Conservation (phyloP, 2,329 filamentous ascomycete species). For the Pleomassaria siparia region DNA sequence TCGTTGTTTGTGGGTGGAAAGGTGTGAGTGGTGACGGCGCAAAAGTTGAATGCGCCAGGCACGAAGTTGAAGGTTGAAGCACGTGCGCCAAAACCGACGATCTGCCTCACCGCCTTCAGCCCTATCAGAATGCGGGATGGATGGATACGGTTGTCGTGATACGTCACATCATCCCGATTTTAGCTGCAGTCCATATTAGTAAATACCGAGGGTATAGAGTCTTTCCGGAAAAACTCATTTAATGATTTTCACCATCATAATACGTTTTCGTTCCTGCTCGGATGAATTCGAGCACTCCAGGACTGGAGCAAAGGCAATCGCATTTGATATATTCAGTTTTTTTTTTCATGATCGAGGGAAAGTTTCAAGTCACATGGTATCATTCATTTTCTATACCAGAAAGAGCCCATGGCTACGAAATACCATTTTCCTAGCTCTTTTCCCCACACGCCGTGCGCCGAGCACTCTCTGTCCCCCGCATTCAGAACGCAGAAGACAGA, state of each 20-base stretch:
- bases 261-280: no score
- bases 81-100: conserved; percentile 21
- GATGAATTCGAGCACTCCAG: no score
- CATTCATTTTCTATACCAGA: conserved; percentile 29
- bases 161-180: conserved; percentile 6
- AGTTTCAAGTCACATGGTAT: conserved; percentile 17
- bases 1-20: neutral
- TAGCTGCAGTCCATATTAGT: no score
- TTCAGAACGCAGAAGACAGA: neutral
- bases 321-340: no score
- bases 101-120: conserved; percentile 35
- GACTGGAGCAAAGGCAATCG: no score
- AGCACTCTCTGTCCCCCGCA: conserved; percentile 9
- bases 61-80: conserved; percentile 7
- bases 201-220: no score
- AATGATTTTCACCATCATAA: no score
- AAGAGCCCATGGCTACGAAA: conserved; percentile 14
- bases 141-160: neutral
- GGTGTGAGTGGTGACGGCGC: neutral
- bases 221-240: no score
- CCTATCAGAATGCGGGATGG: conserved; percentile 16
- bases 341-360: no score
- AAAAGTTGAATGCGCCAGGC: neutral
- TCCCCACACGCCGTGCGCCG: conserved; percentile 26
- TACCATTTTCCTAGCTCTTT: conserved; percentile 12